These are phyloP conservation scores for Ceriops decandra DNA, from an alignment of 345 rosid species.

Conservation along the genomic window DNA sequence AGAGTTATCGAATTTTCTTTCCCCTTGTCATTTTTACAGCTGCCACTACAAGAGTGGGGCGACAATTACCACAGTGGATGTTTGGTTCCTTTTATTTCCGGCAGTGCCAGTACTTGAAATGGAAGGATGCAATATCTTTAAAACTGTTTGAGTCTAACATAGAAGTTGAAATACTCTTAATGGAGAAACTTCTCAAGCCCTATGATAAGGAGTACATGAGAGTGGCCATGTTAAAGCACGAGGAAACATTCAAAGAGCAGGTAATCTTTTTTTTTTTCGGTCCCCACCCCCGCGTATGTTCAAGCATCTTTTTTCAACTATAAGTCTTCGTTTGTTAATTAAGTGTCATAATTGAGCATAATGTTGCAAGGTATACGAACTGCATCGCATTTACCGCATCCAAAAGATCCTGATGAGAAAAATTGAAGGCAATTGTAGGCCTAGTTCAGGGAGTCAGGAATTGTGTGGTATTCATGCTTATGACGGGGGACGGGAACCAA, in stretches of 20 bases:
- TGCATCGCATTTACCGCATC: conserved; percentile 76
- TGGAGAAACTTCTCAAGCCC: conserved; percentile 74
- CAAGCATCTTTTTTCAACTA: not conserved
- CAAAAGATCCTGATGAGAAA: conserved; percentile 80
- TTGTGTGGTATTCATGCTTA: conserved; percentile 3
- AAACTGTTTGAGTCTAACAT: no score
- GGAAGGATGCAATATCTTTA: not conserved
- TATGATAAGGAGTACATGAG: conserved; percentile 82
- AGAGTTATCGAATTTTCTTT: no score
- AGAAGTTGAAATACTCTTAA: conserved; percentile 16
- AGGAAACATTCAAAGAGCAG: conserved; percentile 96
- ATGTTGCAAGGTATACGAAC: conserved; percentile 70
- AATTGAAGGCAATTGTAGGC: conserved; percentile 27
- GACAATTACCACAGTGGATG: no score
- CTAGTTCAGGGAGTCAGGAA: conserved; percentile 13
- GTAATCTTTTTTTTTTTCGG: conserved; percentile 19
- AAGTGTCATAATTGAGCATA: not conserved
- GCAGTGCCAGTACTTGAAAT: conserved; percentile 7
- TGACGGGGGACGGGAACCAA: conserved; percentile 20
- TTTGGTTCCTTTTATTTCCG: conserved; percentile 3
- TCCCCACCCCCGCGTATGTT: not conserved
- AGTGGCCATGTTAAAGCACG: conserved; percentile 91
- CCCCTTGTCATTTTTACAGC: no score
- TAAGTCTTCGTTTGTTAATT: not conserved
- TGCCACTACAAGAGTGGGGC: no score